Percentiles rank a stretch among this genome's conserved stretches.
Evolutionary conservation across 192 early-diverging fungal genomes (phyloP).

Genomic region (Coemansia umbellata): DNA sequence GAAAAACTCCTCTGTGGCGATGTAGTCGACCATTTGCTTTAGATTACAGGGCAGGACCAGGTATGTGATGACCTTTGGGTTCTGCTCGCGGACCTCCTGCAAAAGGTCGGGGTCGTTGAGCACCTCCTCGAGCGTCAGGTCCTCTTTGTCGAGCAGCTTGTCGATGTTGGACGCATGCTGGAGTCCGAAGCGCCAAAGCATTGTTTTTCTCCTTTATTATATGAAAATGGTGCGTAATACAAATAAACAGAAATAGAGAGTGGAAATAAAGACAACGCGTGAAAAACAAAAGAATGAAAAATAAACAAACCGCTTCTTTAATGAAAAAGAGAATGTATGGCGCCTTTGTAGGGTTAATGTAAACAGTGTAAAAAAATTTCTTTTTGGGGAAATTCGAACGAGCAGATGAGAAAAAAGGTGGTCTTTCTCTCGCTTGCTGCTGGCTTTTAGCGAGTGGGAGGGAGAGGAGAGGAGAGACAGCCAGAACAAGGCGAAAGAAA

Average conservation of each 20-base stretch:
- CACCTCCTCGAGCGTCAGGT: constrained; percentile 84
- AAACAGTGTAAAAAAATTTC: too few species aligned
- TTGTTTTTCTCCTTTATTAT: constrained; percentile 34
- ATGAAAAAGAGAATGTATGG: constrained; percentile 4
- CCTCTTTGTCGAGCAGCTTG: constrained; percentile 87
- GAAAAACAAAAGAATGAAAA: background rate
- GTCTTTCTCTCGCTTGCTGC: too few species aligned
- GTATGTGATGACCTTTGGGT: constrained; percentile 82
- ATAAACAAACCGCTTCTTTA: constrained; percentile 1
- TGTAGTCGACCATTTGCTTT: constrained; percentile 73
- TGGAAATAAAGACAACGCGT: background rate
- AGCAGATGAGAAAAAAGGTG: too few species aligned
- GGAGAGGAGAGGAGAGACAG: too few species aligned
- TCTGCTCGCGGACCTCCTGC: constrained; percentile 92
- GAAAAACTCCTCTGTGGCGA: constrained; percentile 80
- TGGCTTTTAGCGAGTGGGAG: too few species aligned
- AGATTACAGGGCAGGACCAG: constrained; percentile 73
- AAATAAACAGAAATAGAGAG: background rate
- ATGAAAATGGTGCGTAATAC: too few species aligned
- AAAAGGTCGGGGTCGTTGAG: constrained; percentile 90
- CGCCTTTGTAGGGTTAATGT: too few species aligned
- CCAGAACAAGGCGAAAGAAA: too few species aligned
- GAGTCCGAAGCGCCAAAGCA: constrained; percentile 95
- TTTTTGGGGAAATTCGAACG: too few species aligned
- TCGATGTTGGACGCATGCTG: constrained; percentile 89